Evolutionary conservation across 495 filamentous ascomycete species (phyloP).

Genomic region (Venustampulla echinocandica): DNA sequence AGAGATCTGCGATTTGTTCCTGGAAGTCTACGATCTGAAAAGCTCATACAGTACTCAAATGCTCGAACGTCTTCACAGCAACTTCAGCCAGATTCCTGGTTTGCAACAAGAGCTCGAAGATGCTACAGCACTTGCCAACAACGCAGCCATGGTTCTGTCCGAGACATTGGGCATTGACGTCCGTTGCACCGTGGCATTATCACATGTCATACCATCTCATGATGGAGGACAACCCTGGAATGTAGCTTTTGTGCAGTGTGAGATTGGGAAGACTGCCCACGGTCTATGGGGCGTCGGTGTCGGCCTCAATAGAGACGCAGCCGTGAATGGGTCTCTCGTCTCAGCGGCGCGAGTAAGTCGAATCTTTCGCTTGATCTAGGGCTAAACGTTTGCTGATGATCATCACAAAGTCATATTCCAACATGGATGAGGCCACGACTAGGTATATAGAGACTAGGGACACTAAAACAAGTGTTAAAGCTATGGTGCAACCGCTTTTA

Average conservation of each 20-base stretch:
- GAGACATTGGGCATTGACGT: neutral
- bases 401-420: neutral
- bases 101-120: neutral
- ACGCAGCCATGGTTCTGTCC: neutral
- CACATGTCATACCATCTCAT: neutral
- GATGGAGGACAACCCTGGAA: neutral
- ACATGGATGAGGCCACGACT: neutral
- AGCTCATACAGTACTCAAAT: neutral
- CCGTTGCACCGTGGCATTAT: neutral
- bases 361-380: neutral
- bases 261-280: neutral
- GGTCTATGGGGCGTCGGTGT: neutral
- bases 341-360: neutral
- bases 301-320: neutral
- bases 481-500: neutral
- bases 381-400: neutral
- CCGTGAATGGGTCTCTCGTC: neutral
- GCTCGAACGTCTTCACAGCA: neutral
- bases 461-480: neutral
- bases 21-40: conserved; percentile 71
- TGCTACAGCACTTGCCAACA: neutral
- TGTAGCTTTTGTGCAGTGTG: neutral
- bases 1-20: conserved; percentile 80
- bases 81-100: neutral
- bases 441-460: neutral